phyloP scores from a whole-genome alignment of 1,284 basidiomycete species.

The Apiotrichum sp. region DNA sequence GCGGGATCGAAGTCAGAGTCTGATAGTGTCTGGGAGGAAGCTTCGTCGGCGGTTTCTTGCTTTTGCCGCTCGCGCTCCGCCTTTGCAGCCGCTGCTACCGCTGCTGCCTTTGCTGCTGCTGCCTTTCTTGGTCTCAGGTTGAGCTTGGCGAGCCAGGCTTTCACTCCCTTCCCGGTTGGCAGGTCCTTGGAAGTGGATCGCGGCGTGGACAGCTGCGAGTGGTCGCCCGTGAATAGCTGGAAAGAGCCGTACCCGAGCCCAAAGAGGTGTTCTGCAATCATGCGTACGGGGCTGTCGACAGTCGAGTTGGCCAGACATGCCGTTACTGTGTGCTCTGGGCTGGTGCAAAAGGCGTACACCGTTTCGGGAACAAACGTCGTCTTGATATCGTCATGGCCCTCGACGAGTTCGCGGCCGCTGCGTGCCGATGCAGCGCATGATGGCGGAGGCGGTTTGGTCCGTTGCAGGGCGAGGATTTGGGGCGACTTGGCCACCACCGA shows the following conservation, averaged over 20 bases:
- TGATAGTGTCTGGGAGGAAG: not conserved
- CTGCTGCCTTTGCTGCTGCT: not conserved
- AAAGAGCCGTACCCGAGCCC: conserved; percentile 17
- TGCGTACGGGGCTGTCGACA: conserved; percentile 17
- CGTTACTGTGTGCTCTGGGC: conserved; percentile 16
- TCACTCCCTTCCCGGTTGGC: not conserved
- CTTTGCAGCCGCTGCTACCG: not conserved
- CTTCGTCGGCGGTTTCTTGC: not conserved
- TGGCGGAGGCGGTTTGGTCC: conserved; percentile 2
- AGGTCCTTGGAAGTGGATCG: not conserved
- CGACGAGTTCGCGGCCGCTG: conserved; percentile 14
- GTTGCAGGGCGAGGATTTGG: not conserved
- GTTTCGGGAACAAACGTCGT: conserved; percentile 13
- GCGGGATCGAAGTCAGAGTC: conserved; percentile 10
- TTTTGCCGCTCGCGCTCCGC: not conserved
- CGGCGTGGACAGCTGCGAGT: not conserved
- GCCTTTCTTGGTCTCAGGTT: conserved; percentile 1
- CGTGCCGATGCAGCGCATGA: conserved; percentile 3
- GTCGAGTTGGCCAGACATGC: conserved; percentile 16
- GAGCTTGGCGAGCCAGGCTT: conserved; percentile 5
- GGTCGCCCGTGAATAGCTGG: conserved; percentile 11
- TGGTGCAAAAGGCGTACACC: conserved; percentile 17
- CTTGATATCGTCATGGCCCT: conserved; percentile 4
- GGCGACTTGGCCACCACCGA: not conserved
- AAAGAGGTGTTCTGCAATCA: conserved; percentile 22